These are phyloP conservation scores for Elasticomyces elasticus DNA, from an alignment of 495 filamentous ascomycete species.

Conservation along the genomic window DNA sequence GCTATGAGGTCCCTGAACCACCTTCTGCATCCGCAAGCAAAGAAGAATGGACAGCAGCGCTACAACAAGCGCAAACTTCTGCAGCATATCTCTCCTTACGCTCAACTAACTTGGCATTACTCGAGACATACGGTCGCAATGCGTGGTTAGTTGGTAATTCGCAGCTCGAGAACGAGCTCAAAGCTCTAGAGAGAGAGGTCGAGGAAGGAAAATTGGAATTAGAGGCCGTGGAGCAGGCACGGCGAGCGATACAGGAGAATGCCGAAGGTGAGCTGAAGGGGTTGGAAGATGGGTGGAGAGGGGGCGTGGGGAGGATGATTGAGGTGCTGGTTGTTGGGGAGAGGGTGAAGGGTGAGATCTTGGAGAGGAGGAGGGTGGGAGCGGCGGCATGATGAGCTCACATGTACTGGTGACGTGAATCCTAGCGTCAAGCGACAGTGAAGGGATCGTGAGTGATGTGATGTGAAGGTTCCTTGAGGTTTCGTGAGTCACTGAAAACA, in stretches of 20 bases:
- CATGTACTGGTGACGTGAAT: not conserved
- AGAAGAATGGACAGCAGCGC: slow-evolving; percentile 25
- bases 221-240: slow-evolving; percentile 59
- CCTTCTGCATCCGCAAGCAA: slow-evolving; percentile 22
- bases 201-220: slow-evolving; percentile 52
- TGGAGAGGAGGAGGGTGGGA: slow-evolving; percentile 42
- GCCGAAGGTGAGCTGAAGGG: slow-evolving; percentile 55
- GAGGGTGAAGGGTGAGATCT: slow-evolving; percentile 51
- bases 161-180: slow-evolving; percentile 62
- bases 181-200: slow-evolving; percentile 66
- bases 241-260: slow-evolving; percentile 60
- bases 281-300: slow-evolving; percentile 57
- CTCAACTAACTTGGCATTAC: slow-evolving; percentile 57
- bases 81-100: slow-evolving; percentile 57
- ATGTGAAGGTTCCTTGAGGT: too few relatives aligned
- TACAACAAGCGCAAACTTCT: slow-evolving; percentile 48
- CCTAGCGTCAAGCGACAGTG: not conserved
- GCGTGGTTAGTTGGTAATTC: slow-evolving; percentile 81
- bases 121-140: slow-evolving; percentile 77
- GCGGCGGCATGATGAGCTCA: slow-evolving; percentile 7
- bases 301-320: slow-evolving; percentile 39
- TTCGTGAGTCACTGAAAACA: too few relatives aligned
- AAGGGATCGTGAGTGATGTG: not conserved
- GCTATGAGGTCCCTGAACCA: slow-evolving; percentile 61
- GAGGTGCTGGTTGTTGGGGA: slow-evolving; percentile 65